Conservation (phyloP, 768 basidiomycete species). For the Dictyophora rubrovolvata region DNA sequence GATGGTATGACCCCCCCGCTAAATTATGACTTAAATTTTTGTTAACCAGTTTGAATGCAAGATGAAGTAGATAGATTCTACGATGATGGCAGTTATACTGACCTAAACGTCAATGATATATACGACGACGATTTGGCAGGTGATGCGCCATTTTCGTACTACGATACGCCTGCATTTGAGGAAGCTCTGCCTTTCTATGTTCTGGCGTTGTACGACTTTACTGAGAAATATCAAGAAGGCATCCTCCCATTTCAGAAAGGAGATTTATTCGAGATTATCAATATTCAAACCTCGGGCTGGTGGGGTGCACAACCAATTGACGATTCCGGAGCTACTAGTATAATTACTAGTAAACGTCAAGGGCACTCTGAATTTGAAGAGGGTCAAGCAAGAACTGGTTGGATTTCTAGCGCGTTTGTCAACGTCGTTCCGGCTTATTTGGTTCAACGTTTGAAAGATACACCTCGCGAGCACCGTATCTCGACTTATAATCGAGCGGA, state of each 20-base stretch:
- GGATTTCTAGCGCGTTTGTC: slow-evolving; percentile 71
- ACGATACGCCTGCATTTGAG: not conserved
- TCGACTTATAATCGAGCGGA: slow-evolving; percentile 31
- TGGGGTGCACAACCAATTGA: slow-evolving; percentile 60
- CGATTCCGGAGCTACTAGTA: slow-evolving; percentile 12
- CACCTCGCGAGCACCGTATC: slow-evolving; percentile 34
- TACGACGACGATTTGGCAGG: not conserved
- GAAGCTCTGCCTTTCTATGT: slow-evolving; percentile 32
- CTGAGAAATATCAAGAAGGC: slow-evolving; percentile 48
- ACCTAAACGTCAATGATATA: not conserved
- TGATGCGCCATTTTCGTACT: not conserved
- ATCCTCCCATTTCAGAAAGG: slow-evolving; percentile 48
- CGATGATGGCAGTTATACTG: not conserved
- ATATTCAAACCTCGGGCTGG: slow-evolving; percentile 66
- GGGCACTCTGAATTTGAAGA: not conserved
- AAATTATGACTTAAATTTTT: too few species aligned
- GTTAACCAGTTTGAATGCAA: not conserved
- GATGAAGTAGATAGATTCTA: not conserved
- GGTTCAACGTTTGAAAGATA: slow-evolving; percentile 36
- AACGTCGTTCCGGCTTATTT: slow-evolving; percentile 41
- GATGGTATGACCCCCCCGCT: not conserved
- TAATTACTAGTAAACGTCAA: not conserved
- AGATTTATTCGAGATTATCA: slow-evolving; percentile 59
- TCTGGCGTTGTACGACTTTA: slow-evolving; percentile 60
- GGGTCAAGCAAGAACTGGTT: slow-evolving; percentile 36